Percentiles rank a stretch among this genome's conserved stretches.
Conservation (phyloP, 345 rosid genomes). For the Gossypium bickii region DNA sequence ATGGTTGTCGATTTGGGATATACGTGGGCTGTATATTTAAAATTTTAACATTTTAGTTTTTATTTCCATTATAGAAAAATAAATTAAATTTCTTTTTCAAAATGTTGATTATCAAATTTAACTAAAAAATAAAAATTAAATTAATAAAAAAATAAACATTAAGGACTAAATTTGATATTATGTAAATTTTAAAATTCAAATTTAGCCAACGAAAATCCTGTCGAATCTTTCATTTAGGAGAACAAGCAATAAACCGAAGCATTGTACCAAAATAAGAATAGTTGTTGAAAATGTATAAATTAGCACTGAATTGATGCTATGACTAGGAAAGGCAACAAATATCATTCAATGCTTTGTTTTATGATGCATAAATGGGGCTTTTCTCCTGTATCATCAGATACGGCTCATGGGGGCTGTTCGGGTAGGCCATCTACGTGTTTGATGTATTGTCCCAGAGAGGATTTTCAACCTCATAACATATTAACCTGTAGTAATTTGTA, state of each 20-base stretch:
- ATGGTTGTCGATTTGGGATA: too few species aligned
- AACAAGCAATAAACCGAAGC: background rate
- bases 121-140: too few species aligned
- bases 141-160: too few species aligned
- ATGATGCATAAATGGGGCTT: background rate
- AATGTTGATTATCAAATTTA: too few species aligned
- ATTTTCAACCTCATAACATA: background rate
- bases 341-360: background rate
- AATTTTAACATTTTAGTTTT: too few species aligned
- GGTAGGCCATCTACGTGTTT: background rate
- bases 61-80: too few species aligned
- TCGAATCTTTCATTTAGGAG: background rate
- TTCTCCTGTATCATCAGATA: too few species aligned
- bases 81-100: too few species aligned
- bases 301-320: background rate
- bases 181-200: too few species aligned
- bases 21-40: too few species aligned
- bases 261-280: background rate
- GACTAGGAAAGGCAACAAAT: background rate
- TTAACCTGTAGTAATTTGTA: background rate
- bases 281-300: background rate
- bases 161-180: too few species aligned
- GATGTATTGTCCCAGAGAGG: background rate
- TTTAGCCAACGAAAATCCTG: too few species aligned
- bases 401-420: background rate